These are phyloP conservation scores for Neurospora sp. DNA, from an alignment of 495 filamentous ascomycete species.

Conservation along the genomic window DNA sequence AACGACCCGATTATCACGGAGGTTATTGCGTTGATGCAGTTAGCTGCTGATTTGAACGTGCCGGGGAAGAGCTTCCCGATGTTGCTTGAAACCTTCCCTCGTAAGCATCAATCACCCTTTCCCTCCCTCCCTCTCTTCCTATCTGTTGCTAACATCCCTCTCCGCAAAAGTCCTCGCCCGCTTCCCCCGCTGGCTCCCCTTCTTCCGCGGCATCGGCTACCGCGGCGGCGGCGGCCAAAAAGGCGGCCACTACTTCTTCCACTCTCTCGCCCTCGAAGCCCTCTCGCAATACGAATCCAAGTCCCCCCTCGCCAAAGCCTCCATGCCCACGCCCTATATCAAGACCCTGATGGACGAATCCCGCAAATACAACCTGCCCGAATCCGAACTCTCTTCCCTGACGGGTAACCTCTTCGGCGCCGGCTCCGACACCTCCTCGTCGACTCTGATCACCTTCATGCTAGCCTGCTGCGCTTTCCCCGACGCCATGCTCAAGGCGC, in stretches of 20 bases:
- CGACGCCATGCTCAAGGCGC: constrained; percentile 28
- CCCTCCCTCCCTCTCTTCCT: background rate
- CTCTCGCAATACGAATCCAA: constrained; percentile 31
- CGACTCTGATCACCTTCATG: constrained; percentile 52
- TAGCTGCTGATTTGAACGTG: constrained; percentile 55
- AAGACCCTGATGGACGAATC: constrained; percentile 44
- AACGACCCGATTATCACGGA: constrained; percentile 51
- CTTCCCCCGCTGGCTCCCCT: constrained; percentile 48
- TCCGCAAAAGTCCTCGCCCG: constrained; percentile 30
- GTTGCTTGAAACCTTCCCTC: constrained; percentile 50
- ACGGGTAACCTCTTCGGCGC: constrained; percentile 56
- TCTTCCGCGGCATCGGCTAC: constrained; percentile 47
- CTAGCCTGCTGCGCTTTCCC: constrained; percentile 51
- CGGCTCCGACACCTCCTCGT: constrained; percentile 56
- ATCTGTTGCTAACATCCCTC: constrained; percentile 4
- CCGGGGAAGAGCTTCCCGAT: constrained; percentile 53
- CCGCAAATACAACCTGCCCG: constrained; percentile 38
- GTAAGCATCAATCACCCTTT: constrained; percentile 11
- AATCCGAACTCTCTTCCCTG: constrained; percentile 47
- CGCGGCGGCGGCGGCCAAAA: constrained; percentile 23
- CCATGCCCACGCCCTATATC: constrained; percentile 40
- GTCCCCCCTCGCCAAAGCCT: constrained; percentile 27
- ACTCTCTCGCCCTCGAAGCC: constrained; percentile 47
- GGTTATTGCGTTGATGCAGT: constrained; percentile 53
- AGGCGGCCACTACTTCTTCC: constrained; percentile 42